Evolutionary conservation across 805 yeast genomes (phyloP).

Genomic region (Jamesozyma gamospora): DNA sequence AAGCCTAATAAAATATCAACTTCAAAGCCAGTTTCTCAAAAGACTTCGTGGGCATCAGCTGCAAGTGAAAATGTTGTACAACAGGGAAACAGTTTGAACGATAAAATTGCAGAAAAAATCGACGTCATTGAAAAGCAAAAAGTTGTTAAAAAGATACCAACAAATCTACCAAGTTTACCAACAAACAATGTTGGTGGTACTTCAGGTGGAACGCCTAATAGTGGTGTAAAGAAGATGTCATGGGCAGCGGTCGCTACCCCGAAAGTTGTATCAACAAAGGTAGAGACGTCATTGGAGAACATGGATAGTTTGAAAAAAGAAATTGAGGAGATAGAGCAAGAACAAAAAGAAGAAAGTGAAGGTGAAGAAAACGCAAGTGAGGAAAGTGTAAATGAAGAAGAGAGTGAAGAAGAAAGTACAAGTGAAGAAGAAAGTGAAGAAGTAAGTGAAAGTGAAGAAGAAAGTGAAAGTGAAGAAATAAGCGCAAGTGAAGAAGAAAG

Average conservation of each 20-base stretch:
- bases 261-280: slow-evolving; percentile 15
- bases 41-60: slow-evolving; percentile 32
- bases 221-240: slow-evolving; percentile 32
- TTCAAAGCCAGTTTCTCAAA: slow-evolving; percentile 16
- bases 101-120: slow-evolving; percentile 9
- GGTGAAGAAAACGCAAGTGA: slow-evolving; percentile 5
- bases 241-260: slow-evolving; percentile 68
- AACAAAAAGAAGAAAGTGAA: slow-evolving; percentile 1
- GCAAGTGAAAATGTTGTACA: slow-evolving; percentile 15
- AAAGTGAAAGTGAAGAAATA: slow-evolving; percentile 5
- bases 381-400: slow-evolving; percentile 6
- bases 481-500: slow-evolving; percentile 3
- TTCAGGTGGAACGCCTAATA: slow-evolving; percentile 3
- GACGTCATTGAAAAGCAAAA: slow-evolving; percentile 16
- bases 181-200: slow-evolving; percentile 7
- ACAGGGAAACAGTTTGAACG: slow-evolving; percentile 4
- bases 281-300: slow-evolving; percentile 15
- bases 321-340: slow-evolving; percentile 9
- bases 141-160: background rate
- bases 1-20: slow-evolving; percentile 12
- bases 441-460: slow-evolving; percentile 4
- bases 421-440: slow-evolving; percentile 5
- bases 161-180: slow-evolving; percentile 3
- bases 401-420: slow-evolving; percentile 12
- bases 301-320: slow-evolving; percentile 28